Evolutionary conservation across 1,139 yeast genomes (phyloP).

Genomic region (Candida gigantensis): DNA sequence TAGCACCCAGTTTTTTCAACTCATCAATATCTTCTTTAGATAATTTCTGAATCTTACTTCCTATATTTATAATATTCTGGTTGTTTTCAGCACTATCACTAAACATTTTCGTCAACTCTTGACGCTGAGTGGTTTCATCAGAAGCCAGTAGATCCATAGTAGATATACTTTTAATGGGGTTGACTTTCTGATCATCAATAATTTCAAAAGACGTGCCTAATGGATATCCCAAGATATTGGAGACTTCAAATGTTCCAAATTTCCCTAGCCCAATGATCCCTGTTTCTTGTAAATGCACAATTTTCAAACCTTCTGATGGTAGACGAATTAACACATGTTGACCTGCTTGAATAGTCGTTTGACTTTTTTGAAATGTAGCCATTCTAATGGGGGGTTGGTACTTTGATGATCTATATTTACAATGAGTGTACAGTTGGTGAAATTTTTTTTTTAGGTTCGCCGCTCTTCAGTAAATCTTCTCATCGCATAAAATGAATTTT

Average conservation of each 20-base stretch:
- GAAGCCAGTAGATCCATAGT: constrained; percentile 28
- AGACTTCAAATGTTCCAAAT: constrained; percentile 81
- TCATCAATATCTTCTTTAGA: constrained; percentile 76
- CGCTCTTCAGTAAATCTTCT: constrained; percentile 2
- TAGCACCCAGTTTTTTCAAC: constrained; percentile 66
- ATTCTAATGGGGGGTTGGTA: neutral
- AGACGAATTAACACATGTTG: constrained; percentile 68
- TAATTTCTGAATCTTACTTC: constrained; percentile 73
- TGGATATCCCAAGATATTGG: constrained; percentile 75
- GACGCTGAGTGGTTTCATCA: constrained; percentile 28
- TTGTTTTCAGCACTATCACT: constrained; percentile 59
- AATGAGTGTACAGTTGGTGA: no score
- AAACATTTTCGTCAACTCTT: constrained; percentile 43
- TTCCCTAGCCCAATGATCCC: constrained; percentile 77
- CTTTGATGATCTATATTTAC: no score
- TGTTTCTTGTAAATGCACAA: constrained; percentile 62
- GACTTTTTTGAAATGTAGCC: constrained; percentile 6
- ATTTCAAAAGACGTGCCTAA: constrained; percentile 92
- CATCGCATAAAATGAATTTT: constrained; percentile 8
- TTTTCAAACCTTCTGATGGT: constrained; percentile 79
- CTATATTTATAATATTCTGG: constrained; percentile 70
- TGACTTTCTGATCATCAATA: constrained; percentile 53
- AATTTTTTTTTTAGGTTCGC: no score
- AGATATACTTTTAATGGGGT: constrained; percentile 45
- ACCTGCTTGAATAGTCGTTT: constrained; percentile 37